Evolutionary conservation across 2,329 filamentous ascomycete species (phyloP), one percentile per base, ranked within the genome.

Genomic region (Pseudogymnoascus sp.): DNA sequence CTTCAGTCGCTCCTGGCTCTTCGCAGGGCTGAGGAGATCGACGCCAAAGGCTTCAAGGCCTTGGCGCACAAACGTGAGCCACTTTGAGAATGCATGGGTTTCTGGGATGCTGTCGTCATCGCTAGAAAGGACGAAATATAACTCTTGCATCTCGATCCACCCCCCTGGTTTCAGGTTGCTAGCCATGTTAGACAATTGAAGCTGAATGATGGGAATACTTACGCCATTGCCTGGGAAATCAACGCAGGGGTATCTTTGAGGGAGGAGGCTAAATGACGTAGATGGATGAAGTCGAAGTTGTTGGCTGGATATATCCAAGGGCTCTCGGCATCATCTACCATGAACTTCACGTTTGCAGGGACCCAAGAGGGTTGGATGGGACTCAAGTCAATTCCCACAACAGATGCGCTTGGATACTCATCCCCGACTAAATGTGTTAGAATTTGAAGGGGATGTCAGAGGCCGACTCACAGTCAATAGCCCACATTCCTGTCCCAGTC

Each of bases 281-380:
- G 24, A 62, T 68, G 61, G 10, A 69, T 63, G 38, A 65, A 67
- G 28, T 67, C 67, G 61, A 68, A 68, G 46, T 61, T 22, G n/a
- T 65, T 62, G 11, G 12, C 35, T 8, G 60, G 60, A 3, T 64
- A 69, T 2, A 78, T 72, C 81, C 81, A 84, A 4, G 76, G 72
- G 62, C 78, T 73, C 67, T 81, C 78, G 8, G 78, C 74, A 67
- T 83, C 80, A 65, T 82, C 80, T 14, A 83, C 74, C 43, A 81
- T 70, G 69, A 82, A 83, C 24, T 74, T 74, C 26, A 81, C 72
- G 65, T 82, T 83, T 16, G 78, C 77, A 22, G 80, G 80, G 3
- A 81, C 75, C 62, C 62, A 75, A 0, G 61, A 63, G 0, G 76
- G 75, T 31, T 78, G 77, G 3, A 78, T 78, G 0, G 77, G 77